These are phyloP conservation scores for Paecilomyces sp. DNA, from an alignment of 2,329 filamentous ascomycete genomes.

Conservation along the genomic window DNA sequence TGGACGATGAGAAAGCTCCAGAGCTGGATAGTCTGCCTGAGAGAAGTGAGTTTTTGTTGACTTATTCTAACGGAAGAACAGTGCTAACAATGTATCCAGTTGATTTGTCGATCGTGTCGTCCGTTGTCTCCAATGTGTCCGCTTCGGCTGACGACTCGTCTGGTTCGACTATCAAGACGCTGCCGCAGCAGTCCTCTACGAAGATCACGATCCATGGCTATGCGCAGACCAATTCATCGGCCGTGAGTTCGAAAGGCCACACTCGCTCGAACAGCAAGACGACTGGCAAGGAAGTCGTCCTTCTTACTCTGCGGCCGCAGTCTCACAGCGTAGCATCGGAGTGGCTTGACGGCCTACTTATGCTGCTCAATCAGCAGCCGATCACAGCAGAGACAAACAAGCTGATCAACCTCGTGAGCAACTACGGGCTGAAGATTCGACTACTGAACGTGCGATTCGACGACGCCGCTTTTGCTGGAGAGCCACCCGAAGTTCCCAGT, in stretches of 20 bases:
- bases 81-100: conserved; percentile 37
- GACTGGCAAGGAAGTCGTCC: conserved; percentile 57
- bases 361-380: conserved; percentile 89
- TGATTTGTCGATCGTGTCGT: conserved; percentile 80
- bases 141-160: conserved; percentile 49
- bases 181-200: conserved; percentile 45
- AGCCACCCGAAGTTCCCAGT: conserved; percentile 69
- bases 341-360: conserved; percentile 91
- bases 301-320: conserved; percentile 76
- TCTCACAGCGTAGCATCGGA: conserved; percentile 82
- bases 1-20: conserved; percentile 55
- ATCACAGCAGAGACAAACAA: conserved; percentile 97
- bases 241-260: conserved; percentile 24
- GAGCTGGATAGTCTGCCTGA: conserved; percentile 66
- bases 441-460: conserved; percentile 87
- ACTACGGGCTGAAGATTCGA: conserved; percentile 88
- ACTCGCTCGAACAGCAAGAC: conserved; percentile 23
- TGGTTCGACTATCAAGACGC: conserved; percentile 41
- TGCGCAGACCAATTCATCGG: conserved; percentile 22
- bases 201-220: conserved; percentile 90
- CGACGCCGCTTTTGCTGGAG: conserved; percentile 61
- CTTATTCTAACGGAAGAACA: conserved; percentile 5
- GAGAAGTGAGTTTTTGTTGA: conserved; percentile 48
- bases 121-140: conserved; percentile 88
- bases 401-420: conserved; percentile 73